These are phyloP conservation scores for Pichia exigua DNA, from an alignment of 805 yeast species.

Conservation along the genomic window DNA sequence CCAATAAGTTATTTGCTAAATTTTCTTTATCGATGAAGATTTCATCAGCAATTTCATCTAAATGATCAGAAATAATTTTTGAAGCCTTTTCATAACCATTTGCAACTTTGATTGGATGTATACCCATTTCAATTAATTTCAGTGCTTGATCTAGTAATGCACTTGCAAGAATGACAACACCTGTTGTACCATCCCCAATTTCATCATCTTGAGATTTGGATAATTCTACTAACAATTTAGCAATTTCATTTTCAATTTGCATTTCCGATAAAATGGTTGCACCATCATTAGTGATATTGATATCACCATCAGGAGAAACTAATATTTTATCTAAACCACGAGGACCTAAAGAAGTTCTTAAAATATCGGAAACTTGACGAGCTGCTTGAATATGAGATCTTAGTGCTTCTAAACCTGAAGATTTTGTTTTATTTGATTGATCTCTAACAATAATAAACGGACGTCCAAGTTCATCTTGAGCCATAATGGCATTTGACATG, in stretches of 20 bases:
- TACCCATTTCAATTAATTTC: constrained; percentile 91
- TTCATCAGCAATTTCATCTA: constrained; percentile 54
- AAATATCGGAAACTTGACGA: constrained; percentile 84
- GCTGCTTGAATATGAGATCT: constrained; percentile 91
- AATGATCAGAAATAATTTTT: constrained; percentile 71
- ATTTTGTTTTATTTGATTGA: constrained; percentile 41
- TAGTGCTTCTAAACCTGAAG: constrained; percentile 74
- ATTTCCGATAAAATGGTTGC: constrained; percentile 94
- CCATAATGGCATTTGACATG: constrained; percentile 95
- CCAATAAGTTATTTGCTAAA: constrained; percentile 23
- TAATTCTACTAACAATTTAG: constrained; percentile 87
- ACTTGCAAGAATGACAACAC: constrained; percentile 94
- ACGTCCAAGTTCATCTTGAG: constrained; percentile 98
- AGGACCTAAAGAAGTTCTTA: constrained; percentile 92
- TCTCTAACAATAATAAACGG: constrained; percentile 97
- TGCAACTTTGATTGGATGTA: constrained; percentile 94
- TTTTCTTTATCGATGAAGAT: constrained; percentile 25
- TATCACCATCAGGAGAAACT: constrained; percentile 94
- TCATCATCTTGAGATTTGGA: constrained; percentile 96
- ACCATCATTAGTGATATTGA: constrained; percentile 97
- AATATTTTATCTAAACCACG: constrained; percentile 97
- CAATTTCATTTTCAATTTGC: constrained; percentile 94
- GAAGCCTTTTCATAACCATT: constrained; percentile 98
- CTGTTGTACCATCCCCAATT: constrained; percentile 98
- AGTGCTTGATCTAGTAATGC: constrained; percentile 91